A percentile compares a stretch with the other conserved stretches of the same genome.
phyloP scores from a whole-genome alignment of 768 basidiomycete species.

The Calocybe cyanea region DNA sequence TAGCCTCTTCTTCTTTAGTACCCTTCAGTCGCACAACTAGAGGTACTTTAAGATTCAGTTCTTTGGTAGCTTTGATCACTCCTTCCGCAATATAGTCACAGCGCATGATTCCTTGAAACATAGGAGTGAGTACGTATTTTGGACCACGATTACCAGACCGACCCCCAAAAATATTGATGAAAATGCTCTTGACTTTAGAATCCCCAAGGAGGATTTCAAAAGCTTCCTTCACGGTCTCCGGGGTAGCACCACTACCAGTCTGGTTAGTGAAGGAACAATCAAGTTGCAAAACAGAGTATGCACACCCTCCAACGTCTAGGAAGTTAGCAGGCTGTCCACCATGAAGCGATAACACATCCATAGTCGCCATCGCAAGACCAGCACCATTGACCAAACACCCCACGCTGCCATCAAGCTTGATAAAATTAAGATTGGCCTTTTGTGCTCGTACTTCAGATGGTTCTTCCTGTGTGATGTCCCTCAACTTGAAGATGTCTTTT shows the following conservation, averaged over 20 bases:
- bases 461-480: constrained; percentile 94
- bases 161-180: constrained; percentile 98
- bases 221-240: constrained; percentile 99
- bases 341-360: constrained; percentile 97
- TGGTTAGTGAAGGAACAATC: neutral
- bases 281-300: neutral
- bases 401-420: constrained; percentile 96
- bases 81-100: constrained; percentile 98
- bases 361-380: constrained; percentile 98
- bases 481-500: constrained; percentile 79
- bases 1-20: constrained; percentile 94
- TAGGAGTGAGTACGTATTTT: neutral
- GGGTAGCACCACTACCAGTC: constrained; percentile 79
- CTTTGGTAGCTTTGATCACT: constrained; percentile 96
- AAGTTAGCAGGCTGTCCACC: constrained; percentile 98
- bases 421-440: constrained; percentile 94
- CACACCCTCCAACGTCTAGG: constrained; percentile 94
- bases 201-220: constrained; percentile 93
- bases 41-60: constrained; percentile 80
- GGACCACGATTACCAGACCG: constrained; percentile 14
- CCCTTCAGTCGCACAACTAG: constrained; percentile 94
- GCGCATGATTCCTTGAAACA: constrained; percentile 82
- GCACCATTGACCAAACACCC: constrained; percentile 99
- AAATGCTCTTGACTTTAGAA: constrained; percentile 94
- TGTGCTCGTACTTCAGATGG: constrained; percentile 97